phyloP scores from a whole-genome alignment of 768 basidiomycete species.

The Fomitopsis pulvina region DNA sequence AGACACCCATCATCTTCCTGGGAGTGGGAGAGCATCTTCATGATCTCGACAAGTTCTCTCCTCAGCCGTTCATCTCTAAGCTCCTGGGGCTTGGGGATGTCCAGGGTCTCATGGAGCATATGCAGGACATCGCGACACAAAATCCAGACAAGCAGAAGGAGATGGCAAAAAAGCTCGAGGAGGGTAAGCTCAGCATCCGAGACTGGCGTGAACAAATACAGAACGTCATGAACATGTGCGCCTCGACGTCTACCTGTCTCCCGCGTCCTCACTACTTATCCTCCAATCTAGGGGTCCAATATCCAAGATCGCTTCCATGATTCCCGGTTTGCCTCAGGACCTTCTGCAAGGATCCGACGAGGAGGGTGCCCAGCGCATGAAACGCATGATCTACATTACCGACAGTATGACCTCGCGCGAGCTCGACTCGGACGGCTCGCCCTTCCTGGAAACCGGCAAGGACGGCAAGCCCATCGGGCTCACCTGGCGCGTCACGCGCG shows the following conservation, averaged over 20 bases:
- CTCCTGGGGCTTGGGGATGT: constrained; percentile 93
- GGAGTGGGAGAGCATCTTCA: constrained; percentile 98
- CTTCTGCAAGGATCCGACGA: constrained; percentile 90
- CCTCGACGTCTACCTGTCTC: constrained; percentile 8
- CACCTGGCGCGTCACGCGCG: constrained; percentile 85
- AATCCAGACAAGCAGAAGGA: constrained; percentile 97
- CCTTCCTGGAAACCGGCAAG: constrained; percentile 81
- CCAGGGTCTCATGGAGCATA: constrained; percentile 96
- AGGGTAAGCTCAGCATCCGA: constrained; percentile 93
- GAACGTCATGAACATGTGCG: constrained; percentile 96
- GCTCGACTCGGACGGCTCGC: constrained; percentile 89
- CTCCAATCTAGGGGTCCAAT: constrained; percentile 78
- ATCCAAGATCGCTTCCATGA: constrained; percentile 98
- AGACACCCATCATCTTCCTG: constrained; percentile 97
- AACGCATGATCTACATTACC: constrained; percentile 97
- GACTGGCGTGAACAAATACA: constrained; percentile 98
- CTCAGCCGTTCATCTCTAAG: constrained; percentile 96
- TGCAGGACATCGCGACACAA: constrained; percentile 91
- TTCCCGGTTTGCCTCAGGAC: constrained; percentile 91
- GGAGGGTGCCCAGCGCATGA: constrained; percentile 85
- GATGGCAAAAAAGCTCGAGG: constrained; percentile 95
- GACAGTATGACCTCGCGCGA: constrained; percentile 95
- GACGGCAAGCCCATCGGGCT: constrained; percentile 81
- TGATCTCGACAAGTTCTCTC: constrained; percentile 93
- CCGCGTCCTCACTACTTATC: constrained; percentile 11